Conservation (phyloP, 306 rosid genomes). For the Cyamopsis tetragonoloba region DNA sequence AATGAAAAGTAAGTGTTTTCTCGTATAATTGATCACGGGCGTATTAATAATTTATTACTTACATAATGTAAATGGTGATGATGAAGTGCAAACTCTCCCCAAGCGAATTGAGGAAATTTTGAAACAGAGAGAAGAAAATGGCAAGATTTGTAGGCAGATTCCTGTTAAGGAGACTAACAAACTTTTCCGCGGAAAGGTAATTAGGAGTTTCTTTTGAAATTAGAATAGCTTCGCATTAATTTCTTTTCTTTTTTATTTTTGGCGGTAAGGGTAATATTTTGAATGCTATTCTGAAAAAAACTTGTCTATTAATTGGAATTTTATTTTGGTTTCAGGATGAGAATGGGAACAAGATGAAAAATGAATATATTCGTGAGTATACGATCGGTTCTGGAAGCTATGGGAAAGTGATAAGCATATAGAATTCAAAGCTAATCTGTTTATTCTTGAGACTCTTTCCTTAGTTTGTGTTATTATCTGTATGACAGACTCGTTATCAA, state of each 20-base stretch:
- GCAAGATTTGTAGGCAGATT: slow-evolving; percentile 72
- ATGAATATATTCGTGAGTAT: slow-evolving; percentile 85
- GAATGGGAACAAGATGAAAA: slow-evolving; percentile 80
- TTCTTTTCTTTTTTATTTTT: too few species aligned
- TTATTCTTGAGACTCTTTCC: too few species aligned
- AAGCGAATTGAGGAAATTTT: slow-evolving; percentile 83
- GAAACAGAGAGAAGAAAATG: slow-evolving; percentile 55
- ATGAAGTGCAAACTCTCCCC: slow-evolving; percentile 40
- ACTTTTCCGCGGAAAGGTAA: slow-evolving; percentile 80
- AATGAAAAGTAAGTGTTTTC: too few species aligned
- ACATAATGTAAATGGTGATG: too few species aligned
- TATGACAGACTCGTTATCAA: slow-evolving; percentile 66
- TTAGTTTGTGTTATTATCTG: slow-evolving; percentile 24
- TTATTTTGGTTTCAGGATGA: slow-evolving; percentile 61
- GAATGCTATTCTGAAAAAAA: not conserved
- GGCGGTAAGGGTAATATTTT: too few species aligned
- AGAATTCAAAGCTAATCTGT: too few species aligned
- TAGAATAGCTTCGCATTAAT: too few species aligned
- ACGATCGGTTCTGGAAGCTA: slow-evolving; percentile 97
- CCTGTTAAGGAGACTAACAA: slow-evolving; percentile 84
- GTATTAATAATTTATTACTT: too few species aligned
- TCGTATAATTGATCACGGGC: too few species aligned
- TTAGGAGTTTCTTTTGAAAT: slow-evolving; percentile 1
- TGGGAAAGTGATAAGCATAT: slow-evolving; percentile 85
- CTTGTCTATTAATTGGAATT: slow-evolving; percentile 1